phyloP scores from a whole-genome alignment of 2,329 filamentous ascomycete genomes.

The Aureobasidium subglaciale region DNA sequence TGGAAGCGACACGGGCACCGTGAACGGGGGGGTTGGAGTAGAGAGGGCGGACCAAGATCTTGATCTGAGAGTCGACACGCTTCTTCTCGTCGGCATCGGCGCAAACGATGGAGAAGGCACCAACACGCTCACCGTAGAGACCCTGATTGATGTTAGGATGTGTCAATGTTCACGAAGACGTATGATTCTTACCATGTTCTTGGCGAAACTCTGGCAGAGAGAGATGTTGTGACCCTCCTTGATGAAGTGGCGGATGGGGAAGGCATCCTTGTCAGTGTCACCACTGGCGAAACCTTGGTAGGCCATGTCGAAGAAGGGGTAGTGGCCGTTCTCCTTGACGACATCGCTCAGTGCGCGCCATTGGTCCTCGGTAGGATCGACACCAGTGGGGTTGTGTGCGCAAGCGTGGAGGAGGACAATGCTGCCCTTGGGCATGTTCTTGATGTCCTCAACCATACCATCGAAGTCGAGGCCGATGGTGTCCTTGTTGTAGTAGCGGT shows the following conservation, averaged over 20 bases:
- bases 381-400: slow-evolving; percentile 95
- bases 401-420: slow-evolving; percentile 93
- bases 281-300: slow-evolving; percentile 98
- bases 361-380: slow-evolving; percentile 86
- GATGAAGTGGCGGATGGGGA: slow-evolving; percentile 87
- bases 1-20: slow-evolving; percentile 85
- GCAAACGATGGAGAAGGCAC: slow-evolving; percentile 89
- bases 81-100: slow-evolving; percentile 84
- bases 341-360: slow-evolving; percentile 85
- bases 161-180: neutral
- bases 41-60: slow-evolving; percentile 91
- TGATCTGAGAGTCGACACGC: slow-evolving; percentile 93
- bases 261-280: slow-evolving; percentile 86
- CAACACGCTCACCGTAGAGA: slow-evolving; percentile 96
- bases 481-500: slow-evolving; percentile 98
- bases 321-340: slow-evolving; percentile 81
- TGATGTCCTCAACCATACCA: slow-evolving; percentile 84
- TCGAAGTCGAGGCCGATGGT: slow-evolving; percentile 98
- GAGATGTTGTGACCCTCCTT: slow-evolving; percentile 82
- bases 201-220: slow-evolving; percentile 91
- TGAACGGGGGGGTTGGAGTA: slow-evolving; percentile 98
- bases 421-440: slow-evolving; percentile 76
- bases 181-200: slow-evolving; percentile 98
- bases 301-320: slow-evolving; percentile 98
- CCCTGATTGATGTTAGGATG: slow-evolving; percentile 47